Evolutionary conservation across 1,284 basidiomycete species (phyloP), one percentile per base, ranked within the genome.

Genomic region (Melampsora americana): DNA sequence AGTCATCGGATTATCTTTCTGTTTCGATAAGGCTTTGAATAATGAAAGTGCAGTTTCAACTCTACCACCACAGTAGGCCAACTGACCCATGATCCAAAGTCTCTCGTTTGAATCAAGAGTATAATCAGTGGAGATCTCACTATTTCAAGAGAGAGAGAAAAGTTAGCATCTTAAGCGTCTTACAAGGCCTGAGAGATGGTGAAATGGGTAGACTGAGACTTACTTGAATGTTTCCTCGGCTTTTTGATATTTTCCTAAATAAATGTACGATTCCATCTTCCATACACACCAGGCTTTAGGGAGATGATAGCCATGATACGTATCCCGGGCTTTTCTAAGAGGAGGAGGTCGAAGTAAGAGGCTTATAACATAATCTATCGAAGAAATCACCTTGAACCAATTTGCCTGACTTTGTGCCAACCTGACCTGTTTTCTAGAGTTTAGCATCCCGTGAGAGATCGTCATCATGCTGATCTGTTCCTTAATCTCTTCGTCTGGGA

Each of bases 281-380:
- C 53, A 56, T 56, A 56, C 18, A 12, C 26, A 56, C 53, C 53
- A 56, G 26, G n/a, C 53, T 56, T 56, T 56, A 18, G 53, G 53
- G 6, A 56, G 53, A 1, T 6, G n/a, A n/a, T 56, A 56, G 12
- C n/a, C 23, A 4, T 23, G 50, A 53, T 56, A 56, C 11, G 26
- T 53, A n/a, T 18, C 12, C 1, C 26, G 6, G 4, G 53, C 1
- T 28, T n/a, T 56, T 14, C 18, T 56, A 14, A 23, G n/a, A n/a
- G 53, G 53, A 56, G 53, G 53, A 23, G 53, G 6, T 23, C 6
- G 26, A 1, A 23, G 53, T 1, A 56, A 56, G 5, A 56, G 20
- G 5, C n/a, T 28, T 56, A 16, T 18, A n/a, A 56, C 53, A n/a
- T 56, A n/a, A 23, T 23, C 6, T n/a, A 56, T 56, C 6, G 53